Evolutionary conservation across 2,329 filamentous ascomycete species (phyloP).

Genomic region (Ophiostoma fasciatum): DNA sequence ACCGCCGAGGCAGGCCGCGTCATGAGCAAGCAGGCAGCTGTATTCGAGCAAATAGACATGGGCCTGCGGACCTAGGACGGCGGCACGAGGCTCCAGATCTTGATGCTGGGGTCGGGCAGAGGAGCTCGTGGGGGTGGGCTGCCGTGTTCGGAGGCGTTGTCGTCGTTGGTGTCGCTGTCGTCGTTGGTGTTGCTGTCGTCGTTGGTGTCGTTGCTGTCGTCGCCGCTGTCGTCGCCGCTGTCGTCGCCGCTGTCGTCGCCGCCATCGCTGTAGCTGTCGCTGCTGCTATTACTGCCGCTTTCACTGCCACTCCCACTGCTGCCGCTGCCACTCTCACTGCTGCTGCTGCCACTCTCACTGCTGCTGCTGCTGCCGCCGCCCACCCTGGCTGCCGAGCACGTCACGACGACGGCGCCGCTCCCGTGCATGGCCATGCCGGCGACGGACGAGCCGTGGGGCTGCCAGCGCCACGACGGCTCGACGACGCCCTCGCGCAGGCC

Average conservation of each 20-base stretch:
- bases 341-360: constrained; percentile 4
- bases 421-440: constrained; percentile 35
- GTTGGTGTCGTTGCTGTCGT: background rate
- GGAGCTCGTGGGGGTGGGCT: no score
- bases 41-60: no score
- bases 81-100: constrained; percentile 9
- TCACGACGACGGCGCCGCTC: constrained; percentile 40
- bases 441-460: constrained; percentile 30
- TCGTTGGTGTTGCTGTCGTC: background rate
- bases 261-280: constrained; percentile 18
- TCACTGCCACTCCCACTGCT: constrained; percentile 7
- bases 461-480: constrained; percentile 34
- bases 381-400: constrained; percentile 37
- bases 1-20: no score
- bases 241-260: constrained; percentile 9
- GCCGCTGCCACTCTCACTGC: constrained; percentile 15
- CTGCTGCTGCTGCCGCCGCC: constrained; percentile 3
- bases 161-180: constrained; percentile 16
- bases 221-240: constrained; percentile 13
- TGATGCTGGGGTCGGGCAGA: constrained; percentile 5
- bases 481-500: constrained; percentile 30
- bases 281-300: background rate
- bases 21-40: no score
- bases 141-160: no score
- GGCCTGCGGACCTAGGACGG: no score